Evolutionary conservation across 768 basidiomycete species (phyloP).

Genomic region (Mycena leptocephala): DNA sequence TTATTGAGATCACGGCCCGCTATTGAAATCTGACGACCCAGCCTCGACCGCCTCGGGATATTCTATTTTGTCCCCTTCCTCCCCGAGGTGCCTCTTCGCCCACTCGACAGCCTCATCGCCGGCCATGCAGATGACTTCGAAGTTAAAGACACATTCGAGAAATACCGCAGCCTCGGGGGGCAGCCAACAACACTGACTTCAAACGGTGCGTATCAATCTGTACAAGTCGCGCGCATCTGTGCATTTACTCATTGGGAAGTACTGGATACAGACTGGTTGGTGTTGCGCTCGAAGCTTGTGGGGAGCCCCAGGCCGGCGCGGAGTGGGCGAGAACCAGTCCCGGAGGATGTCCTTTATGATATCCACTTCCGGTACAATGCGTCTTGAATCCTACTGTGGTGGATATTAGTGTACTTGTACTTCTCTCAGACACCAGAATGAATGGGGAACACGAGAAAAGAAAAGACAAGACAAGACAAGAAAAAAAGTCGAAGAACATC

Average conservation of each 20-base stretch:
- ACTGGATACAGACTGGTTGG: background rate
- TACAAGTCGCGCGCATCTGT: background rate
- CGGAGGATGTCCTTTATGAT: conserved; percentile 5
- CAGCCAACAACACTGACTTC: conserved; percentile 26
- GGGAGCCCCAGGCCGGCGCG: conserved; percentile 9
- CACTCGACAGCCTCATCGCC: conserved; percentile 19
- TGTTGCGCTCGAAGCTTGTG: conserved; percentile 15
- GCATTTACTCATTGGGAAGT: conserved; percentile 4
- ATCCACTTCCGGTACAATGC: conserved; percentile 17
- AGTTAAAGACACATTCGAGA: conserved; percentile 33
- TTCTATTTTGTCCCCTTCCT: conserved; percentile 34
- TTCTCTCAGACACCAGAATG: too few species aligned
- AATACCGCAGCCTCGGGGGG: conserved; percentile 32
- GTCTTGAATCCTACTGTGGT: too few species aligned
- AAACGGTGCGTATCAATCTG: conserved; percentile 17
- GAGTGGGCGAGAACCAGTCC: background rate
- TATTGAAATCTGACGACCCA: conserved; percentile 10
- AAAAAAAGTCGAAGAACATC: too few species aligned
- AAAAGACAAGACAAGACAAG: too few species aligned
- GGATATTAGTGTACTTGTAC: too few species aligned
- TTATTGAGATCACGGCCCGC: background rate
- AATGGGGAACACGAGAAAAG: too few species aligned
- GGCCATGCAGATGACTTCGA: conserved; percentile 6
- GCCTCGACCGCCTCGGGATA: conserved; percentile 34
- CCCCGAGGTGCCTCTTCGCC: conserved; percentile 22